Evolutionary conservation across 2,329 filamentous ascomycete genomes (phyloP), one percentile per base, ranked within the genome.

Genomic region (Cryphonectria radicalis): DNA sequence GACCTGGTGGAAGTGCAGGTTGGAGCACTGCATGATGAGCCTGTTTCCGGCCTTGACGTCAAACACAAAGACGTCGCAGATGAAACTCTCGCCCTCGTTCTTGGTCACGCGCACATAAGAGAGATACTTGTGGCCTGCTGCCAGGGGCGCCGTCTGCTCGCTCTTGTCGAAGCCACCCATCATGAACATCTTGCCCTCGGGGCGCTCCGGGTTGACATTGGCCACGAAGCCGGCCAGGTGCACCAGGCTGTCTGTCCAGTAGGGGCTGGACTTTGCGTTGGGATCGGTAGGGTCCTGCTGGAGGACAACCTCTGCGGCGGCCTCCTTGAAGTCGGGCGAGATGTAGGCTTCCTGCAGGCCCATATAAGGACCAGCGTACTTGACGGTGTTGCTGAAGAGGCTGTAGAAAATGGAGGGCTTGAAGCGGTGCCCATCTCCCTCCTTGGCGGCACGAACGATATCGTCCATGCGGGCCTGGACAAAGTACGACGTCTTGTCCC

Each of bases 321-420:
- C 74, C 55, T 74, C 73, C 28, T 66, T 55, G n/a, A 68, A 71
- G 37, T 70, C 59, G 40, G 62, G 28, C 17, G 71, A 67, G 37
- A 74, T 69, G 46, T 73, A 74, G 2, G 74, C 75, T 35, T 74
- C 71, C 28, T 66, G 62, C 4, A 76, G 70, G 1, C 72, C 73
- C 63, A 69, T 73, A 70, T 74, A 78, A 17, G 70, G 67, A 6
- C 62, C 64, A 55, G 68, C 62, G 65, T 75, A 76, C 63, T 74
- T 70, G 57, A 78, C 75, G 0, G 73, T 55, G 19, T 69, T 75
- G 66, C 70, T 70, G 71, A 76, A 77, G 37, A 77, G 69, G 40
- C 71, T 74, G 69, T 77, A 78, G 63, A 78, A 68, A 57, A 76
- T 71, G 57, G 59, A 63, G 1, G 70, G 70, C 67, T 70, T 69